These are phyloP conservation scores for Cinnamomum micranthum DNA, from an alignment of 164 flowering plant species.

Conservation along the genomic window DNA sequence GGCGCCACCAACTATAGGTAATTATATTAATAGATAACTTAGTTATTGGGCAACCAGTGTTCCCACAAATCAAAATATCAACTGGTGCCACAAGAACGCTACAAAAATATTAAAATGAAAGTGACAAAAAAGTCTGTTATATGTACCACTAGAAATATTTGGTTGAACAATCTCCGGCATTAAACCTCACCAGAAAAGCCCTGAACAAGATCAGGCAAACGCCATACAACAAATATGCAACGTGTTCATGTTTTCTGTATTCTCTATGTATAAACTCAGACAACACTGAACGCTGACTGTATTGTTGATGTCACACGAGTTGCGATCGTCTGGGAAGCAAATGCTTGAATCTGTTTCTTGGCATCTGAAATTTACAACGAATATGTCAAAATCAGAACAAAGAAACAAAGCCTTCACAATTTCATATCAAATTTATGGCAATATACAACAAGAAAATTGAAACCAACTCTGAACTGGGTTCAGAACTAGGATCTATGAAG, in stretches of 20 bases:
- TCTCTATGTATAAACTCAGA: slow-evolving; percentile 28
- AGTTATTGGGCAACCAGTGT: no score
- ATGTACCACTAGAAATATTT: background rate
- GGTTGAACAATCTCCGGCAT: background rate
- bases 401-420: background rate
- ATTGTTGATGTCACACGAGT: slow-evolving; percentile 63
- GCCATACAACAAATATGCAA: background rate
- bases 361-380: slow-evolving; percentile 53
- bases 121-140: background rate
- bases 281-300: slow-evolving; percentile 82
- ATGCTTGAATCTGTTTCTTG: slow-evolving; percentile 87
- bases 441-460: no score
- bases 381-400: background rate
- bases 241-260: background rate
- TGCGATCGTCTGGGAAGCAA: slow-evolving; percentile 80
- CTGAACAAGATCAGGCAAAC: background rate
- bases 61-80: no score
- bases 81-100: background rate
- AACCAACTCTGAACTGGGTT: background rate
- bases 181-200: background rate
- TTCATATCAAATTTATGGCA: no score
- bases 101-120: background rate
- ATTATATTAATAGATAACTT: no score
- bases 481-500: background rate
- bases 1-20: no score